Evolutionary conservation across 78 protist genomes (phyloP), one percentile per base, ranked within the genome.

Genomic region (Pigoraptor vietnamica): DNA sequence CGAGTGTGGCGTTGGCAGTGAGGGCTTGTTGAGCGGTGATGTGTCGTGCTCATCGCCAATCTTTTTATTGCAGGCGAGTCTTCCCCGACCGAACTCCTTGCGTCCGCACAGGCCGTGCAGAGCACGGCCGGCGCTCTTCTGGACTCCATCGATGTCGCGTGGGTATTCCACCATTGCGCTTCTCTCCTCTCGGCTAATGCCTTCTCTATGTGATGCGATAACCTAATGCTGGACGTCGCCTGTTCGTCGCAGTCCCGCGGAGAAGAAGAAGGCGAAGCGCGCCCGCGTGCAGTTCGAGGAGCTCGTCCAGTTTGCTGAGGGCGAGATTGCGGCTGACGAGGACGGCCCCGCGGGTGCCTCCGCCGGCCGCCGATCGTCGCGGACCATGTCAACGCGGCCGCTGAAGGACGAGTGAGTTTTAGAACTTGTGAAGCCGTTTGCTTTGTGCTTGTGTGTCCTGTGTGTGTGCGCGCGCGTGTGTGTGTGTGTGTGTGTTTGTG

Each of bases 201-300:
- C 67, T 14, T 21, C 67, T 48, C 67, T 21, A 21, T 48, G 14
- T 48, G 67, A 48, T 21, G 6, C 67, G 67, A 21, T 6, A 48
- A 48, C 14, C 14, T 48, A 6, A 48, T 48, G 67, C 67, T 48
- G 29, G 14, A 6, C 6, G 29, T 48, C 67, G 67, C 67, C 67
- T 79, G 84, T 1, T 79, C 32, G 1, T 79, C 21, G 10, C 32
- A 14, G 34, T 19, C 21, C 32, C 34, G 84, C 84, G 34, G 32
- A 79, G 84, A 25, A 79, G 84, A 25, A 14, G 34, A 79, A 79
- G 84, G 21, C 84, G 35, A 79, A 14, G 84, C 84, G 32, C 34
- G 84, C 84, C 84, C 84, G 84, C n/a, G 84, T 79, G 1, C 84
- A 79, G 32, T 79, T 79, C n/a, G 84, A 79, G 34, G 84, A 79